Conservation (phyloP, 164 flowering plant genomes). For the Vitis vinifera region DNA sequence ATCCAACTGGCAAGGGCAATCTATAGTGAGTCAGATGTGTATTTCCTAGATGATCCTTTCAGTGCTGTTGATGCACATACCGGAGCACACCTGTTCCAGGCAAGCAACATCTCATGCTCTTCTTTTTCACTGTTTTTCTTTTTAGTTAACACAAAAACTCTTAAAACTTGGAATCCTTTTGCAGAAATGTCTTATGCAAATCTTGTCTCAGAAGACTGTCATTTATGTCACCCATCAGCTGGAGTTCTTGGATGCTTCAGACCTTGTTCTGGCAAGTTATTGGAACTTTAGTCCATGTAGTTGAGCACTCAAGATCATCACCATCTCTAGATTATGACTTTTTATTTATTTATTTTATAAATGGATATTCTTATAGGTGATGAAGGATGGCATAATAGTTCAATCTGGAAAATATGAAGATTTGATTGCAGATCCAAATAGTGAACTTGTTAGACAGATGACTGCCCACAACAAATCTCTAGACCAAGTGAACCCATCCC, state of each 20-base stretch:
- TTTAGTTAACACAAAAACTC: not conserved
- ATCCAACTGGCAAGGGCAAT: conserved; percentile 81
- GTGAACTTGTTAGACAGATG: conserved; percentile 66
- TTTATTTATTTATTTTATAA: not conserved
- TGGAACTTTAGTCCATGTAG: not conserved
- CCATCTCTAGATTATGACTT: not conserved
- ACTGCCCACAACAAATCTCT: conserved; percentile 58
- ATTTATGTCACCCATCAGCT: conserved; percentile 81
- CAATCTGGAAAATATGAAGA: conserved; percentile 76
- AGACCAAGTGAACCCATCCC: conserved; percentile 45
- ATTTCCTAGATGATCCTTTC: conserved; percentile 84
- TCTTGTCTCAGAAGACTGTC: conserved; percentile 62
- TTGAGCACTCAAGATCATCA: not conserved
- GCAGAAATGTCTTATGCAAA: conserved; percentile 69
- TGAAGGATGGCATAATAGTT: conserved; percentile 68
- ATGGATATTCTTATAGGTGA: conserved; percentile 44
- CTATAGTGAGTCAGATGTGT: conserved; percentile 68
- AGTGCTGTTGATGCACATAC: conserved; percentile 94
- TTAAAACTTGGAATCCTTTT: conserved; percentile 4
- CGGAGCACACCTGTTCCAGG: conserved; percentile 80
- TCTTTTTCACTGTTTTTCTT: not conserved
- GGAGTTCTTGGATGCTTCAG: conserved; percentile 76
- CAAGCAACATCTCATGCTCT: conserved; percentile 7
- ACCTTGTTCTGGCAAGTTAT: conserved; percentile 65
- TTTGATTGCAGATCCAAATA: conserved; percentile 40